Evolutionary conservation across 495 filamentous ascomycete species (phyloP).

Genomic region (Wilcoxina mikolae): DNA sequence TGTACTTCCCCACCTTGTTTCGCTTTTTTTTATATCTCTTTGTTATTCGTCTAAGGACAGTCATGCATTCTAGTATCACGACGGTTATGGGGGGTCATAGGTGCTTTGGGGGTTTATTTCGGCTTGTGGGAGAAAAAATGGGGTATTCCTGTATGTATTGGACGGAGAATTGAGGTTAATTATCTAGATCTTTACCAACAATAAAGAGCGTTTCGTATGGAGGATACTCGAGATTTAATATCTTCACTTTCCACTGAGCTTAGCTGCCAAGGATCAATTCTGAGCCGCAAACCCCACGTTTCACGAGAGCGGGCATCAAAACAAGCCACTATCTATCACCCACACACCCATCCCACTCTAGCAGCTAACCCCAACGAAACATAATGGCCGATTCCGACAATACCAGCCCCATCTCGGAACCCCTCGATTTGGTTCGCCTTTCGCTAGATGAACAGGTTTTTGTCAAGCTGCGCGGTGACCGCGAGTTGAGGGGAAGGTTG

Average conservation of each 20-base stretch:
- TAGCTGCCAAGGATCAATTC: not conserved
- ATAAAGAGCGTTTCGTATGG: too few relatives aligned
- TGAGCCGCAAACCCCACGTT: constrained; percentile 5
- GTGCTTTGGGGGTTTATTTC: too few relatives aligned
- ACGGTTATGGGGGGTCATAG: too few relatives aligned
- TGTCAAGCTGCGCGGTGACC: constrained; percentile 88
- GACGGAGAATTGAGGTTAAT: too few relatives aligned
- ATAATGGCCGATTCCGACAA: constrained; percentile 24
- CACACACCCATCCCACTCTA: not conserved
- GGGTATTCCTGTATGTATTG: too few relatives aligned
- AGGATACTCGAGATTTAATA: too few relatives aligned
- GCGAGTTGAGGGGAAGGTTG: constrained; percentile 84
- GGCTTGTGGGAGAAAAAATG: too few relatives aligned
- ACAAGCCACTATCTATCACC: too few relatives aligned
- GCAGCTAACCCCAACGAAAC: not conserved
- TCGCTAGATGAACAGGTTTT: constrained; percentile 91
- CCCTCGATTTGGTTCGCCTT: constrained; percentile 80
- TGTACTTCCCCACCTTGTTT: too few relatives aligned
- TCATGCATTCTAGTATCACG: too few relatives aligned
- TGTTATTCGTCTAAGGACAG: not conserved
- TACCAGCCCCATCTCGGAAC: constrained; percentile 23
- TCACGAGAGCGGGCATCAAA: too few relatives aligned
- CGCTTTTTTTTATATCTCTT: not conserved
- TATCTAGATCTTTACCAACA: too few relatives aligned
- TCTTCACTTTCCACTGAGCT: not conserved